These are phyloP conservation scores for Heteromeles arbutifolia DNA, from an alignment of 306 rosid species.

Conservation along the genomic window DNA sequence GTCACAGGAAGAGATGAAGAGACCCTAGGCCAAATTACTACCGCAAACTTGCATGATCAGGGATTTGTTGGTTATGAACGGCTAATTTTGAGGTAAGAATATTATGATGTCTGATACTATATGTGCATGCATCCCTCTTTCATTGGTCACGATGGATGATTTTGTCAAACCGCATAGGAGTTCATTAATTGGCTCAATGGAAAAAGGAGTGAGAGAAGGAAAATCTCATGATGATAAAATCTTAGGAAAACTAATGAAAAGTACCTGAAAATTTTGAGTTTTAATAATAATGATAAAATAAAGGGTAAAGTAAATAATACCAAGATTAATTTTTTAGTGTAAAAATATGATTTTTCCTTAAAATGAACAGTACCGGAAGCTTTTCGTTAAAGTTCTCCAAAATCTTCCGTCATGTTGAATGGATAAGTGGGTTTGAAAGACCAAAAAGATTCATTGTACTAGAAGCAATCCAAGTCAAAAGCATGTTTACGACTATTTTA, in stretches of 20 bases:
- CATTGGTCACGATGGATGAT: too few species aligned
- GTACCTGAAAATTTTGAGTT: too few species aligned
- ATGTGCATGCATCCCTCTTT: not conserved
- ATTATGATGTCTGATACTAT: not conserved
- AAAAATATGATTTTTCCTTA: too few species aligned
- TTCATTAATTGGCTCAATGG: too few species aligned
- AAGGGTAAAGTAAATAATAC: too few species aligned
- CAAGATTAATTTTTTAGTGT: too few species aligned
- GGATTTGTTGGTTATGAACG: constrained; percentile 68
- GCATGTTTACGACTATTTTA: not conserved
- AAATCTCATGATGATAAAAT: not conserved
- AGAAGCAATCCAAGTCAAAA: not conserved
- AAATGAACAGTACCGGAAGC: too few species aligned
- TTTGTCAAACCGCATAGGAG: too few species aligned
- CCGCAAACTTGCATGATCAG: constrained; percentile 45
- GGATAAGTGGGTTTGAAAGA: not conserved
- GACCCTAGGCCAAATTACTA: constrained; percentile 42
- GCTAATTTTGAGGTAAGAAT: constrained; percentile 61
- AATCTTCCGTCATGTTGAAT: too few species aligned
- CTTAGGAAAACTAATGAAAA: too few species aligned
- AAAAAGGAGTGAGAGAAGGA: not conserved
- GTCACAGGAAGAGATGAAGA: constrained; percentile 66
- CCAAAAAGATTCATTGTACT: not conserved
- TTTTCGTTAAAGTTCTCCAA: too few species aligned
- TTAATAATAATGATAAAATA: too few species aligned